Evolutionary conservation across 2,329 filamentous ascomycete genomes (phyloP), one percentile per base, ranked within the genome.

Genomic region (Dactylellina haptotyla): DNA sequence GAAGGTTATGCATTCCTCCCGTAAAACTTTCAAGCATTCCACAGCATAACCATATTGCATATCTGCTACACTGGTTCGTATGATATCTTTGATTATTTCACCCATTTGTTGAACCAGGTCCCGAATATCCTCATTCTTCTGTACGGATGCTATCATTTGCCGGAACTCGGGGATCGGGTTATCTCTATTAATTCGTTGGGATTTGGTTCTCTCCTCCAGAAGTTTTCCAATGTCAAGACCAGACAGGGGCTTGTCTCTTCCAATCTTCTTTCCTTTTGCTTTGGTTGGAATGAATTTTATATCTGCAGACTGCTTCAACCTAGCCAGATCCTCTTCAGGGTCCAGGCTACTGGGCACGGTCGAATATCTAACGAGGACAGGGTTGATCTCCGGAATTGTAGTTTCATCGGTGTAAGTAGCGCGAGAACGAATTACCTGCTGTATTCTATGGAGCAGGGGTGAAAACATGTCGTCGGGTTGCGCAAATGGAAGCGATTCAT

Each of bases 151-250:
- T 14, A 98, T 84, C 2, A 89, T 85, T 80, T 92, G 92, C 79
- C 93, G 96, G 86, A 97, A 97, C 71, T 94, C 91, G 0, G 95
- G 93, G 3, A 98, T 88, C 0, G 93, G 88, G 75, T 98, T 98
- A 90, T 88, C 46, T 83, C 84, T 46, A 78, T 76, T 18, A 79
- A 84, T 73, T 48, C 75, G 32, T 30, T 25, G 14, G 30, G 34
- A 45, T 20, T 62, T 50, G 3, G 43, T 72, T 10, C 41, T 18
- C 10, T 64, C 53, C 10, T 86, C 85, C n/a, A 98, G 87, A 1
- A 98, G 86, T 3, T 88, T 88, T 71, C 93, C 90, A 39, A 98
- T 86, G 77, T 98, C 91, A 41, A 99, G 88, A 18, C 93, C 93
- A 0, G 94, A 98, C 6, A 97, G 86, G 0, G 95, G 95, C 77